phyloP scores from a whole-genome alignment of 345 rosid species.

The Hibiscus trionum region DNA sequence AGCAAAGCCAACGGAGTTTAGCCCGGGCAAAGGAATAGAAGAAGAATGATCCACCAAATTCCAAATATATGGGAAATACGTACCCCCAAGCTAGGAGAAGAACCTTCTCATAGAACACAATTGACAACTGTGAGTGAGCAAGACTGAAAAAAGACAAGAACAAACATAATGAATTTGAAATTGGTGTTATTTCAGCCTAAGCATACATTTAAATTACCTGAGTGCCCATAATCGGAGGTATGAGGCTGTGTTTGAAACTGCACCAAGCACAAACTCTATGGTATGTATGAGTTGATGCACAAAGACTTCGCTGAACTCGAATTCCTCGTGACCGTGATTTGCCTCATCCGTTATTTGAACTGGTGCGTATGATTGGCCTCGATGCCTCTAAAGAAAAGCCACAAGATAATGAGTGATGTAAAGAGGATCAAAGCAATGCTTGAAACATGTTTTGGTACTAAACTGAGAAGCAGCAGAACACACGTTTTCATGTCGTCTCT shows the following conservation, averaged over 20 bases:
- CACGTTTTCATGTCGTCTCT: constrained; percentile 74
- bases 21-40: background rate
- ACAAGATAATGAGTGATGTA: constrained; percentile 8
- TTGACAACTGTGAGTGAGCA: constrained; percentile 88
- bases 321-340: constrained; percentile 67
- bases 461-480: constrained; percentile 8
- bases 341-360: constrained; percentile 59
- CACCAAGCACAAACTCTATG: constrained; percentile 95
- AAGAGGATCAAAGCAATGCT: background rate
- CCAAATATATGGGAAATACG: constrained; percentile 12
- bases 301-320: constrained; percentile 91
- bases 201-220: constrained; percentile 36
- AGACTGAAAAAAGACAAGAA: constrained; percentile 44
- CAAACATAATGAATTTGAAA: background rate
- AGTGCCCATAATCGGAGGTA: constrained; percentile 95
- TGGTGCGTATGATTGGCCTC: constrained; percentile 56
- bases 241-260: constrained; percentile 96
- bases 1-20: background rate
- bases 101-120: constrained; percentile 93
- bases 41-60: background rate
- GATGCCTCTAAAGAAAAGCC: constrained; percentile 60
- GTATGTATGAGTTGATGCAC: constrained; percentile 96
- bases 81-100: constrained; percentile 87
- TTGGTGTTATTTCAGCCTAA: background rate
- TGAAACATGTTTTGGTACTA: background rate